Evolutionary conservation across 1,139 yeast species (phyloP).

Genomic region (Blastobotrys serpentis): DNA sequence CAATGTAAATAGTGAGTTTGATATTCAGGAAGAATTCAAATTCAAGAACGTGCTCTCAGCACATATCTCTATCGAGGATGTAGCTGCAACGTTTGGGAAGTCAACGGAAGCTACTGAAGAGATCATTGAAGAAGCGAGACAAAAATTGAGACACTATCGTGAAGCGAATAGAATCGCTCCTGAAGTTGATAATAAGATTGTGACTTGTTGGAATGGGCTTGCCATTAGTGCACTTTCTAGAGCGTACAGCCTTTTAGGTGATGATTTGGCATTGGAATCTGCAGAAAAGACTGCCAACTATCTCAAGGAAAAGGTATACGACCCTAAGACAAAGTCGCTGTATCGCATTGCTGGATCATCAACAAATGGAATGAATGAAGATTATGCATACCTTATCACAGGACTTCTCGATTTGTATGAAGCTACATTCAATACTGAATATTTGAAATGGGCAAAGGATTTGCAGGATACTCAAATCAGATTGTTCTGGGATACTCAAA

Average conservation of each 20-base stretch:
- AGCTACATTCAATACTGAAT: conserved; percentile 34
- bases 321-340: conserved; percentile 24
- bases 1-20: conserved; percentile 39
- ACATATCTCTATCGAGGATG: conserved; percentile 27
- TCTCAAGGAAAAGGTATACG: conserved; percentile 29
- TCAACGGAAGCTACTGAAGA: conserved; percentile 25
- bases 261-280: conserved; percentile 28
- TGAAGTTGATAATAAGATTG: conserved; percentile 36
- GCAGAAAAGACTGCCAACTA: conserved; percentile 34
- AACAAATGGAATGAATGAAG: conserved; percentile 38
- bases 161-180: conserved; percentile 33
- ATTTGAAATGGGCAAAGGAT: conserved; percentile 35
- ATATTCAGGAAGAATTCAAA: conserved; percentile 35
- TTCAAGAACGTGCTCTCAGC: conserved; percentile 37
- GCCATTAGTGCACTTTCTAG: conserved; percentile 40
- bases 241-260: conserved; percentile 29
- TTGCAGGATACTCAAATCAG: conserved; percentile 38
- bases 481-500: conserved; percentile 37
- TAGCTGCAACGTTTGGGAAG: conserved; percentile 39
- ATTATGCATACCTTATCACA: conserved; percentile 39
- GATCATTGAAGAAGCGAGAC: conserved; percentile 28
- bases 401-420: conserved; percentile 41
- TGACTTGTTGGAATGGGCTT: conserved; percentile 41
- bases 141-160: conserved; percentile 32
- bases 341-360: conserved; percentile 26